Evolutionary conservation across 805 yeast species (phyloP), one percentile per base, ranked within the genome.

Genomic region (Candida sithepensis): DNA sequence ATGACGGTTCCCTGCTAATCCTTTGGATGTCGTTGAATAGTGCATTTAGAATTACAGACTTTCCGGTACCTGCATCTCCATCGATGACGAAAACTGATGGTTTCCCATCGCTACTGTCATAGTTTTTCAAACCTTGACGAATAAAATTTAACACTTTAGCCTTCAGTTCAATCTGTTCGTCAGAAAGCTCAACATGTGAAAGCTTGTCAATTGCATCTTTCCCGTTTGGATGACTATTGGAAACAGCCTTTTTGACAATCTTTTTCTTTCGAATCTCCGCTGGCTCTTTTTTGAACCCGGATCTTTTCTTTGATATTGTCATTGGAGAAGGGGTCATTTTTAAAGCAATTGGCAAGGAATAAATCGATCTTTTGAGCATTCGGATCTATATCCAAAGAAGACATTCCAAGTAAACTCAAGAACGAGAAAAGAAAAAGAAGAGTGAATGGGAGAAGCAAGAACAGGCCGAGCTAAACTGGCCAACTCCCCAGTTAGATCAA

Each of bases 51-150:
- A 73, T 64, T 2, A 71, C 77, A 14, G 73, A 67, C 51, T 73
- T 74, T 12, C 78, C 78, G 0, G 78, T 74, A 21, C 78, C 78
- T 5, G 78, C 77, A 58, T 72, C 75, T 43, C 78, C 78, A 49
- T 72, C 67, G 43, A 74, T 71, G 1, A 72, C 71, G 54, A 66
- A 73, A 52, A 70, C 63, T 0, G 73, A 60, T 1, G 73, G 59
- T 34, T 30, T 30, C 34, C 45, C 52, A 24, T 47, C 51, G 2
- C 54, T 47, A 4, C 22, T n/a, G 3, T 47, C 36, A 30, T 51
- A 45, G 1, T 44, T 44, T n/a, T 47, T 33, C 10, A 72, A 45
- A 23, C 62, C 52, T 0, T 55, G 45, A 28, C 61, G 55, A 22
- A 63, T 58, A 51, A 71, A 73, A 0, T 54, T 24, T 43, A 73